Evolutionary conservation across 495 filamentous ascomycete genomes (phyloP).

Genomic region (Penicillium tannophilum): DNA sequence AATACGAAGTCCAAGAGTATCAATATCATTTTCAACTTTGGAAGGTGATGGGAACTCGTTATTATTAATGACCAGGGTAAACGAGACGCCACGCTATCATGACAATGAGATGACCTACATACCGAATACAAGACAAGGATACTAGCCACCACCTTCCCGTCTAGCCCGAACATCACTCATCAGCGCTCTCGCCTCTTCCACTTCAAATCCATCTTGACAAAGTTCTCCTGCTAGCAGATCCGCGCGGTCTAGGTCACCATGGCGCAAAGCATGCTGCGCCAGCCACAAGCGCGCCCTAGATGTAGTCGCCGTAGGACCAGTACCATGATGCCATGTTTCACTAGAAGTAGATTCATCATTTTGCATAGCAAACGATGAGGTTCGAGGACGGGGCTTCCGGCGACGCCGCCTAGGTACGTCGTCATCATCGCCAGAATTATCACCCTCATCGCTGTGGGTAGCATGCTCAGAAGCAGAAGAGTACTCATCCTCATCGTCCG

Average conservation of each 20-base stretch:
- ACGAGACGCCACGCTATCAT: slow-evolving; percentile 25
- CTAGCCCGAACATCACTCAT: slow-evolving; percentile 85
- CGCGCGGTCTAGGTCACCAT: slow-evolving; percentile 71
- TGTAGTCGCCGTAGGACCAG: slow-evolving; percentile 83
- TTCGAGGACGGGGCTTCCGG: slow-evolving; percentile 25
- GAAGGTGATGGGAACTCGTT: background rate
- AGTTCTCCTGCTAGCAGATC: slow-evolving; percentile 85
- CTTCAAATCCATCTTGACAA: slow-evolving; percentile 94
- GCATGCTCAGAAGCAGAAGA: slow-evolving; percentile 26
- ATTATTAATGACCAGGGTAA: slow-evolving; percentile 4
- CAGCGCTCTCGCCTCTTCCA: slow-evolving; percentile 96
- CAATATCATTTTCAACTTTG: background rate
- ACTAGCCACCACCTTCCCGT: slow-evolving; percentile 55
- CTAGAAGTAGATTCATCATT: slow-evolving; percentile 52
- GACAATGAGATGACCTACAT: slow-evolving; percentile 12
- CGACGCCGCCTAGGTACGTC: slow-evolving; percentile 20
- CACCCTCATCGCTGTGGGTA: slow-evolving; percentile 35
- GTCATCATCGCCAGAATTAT: slow-evolving; percentile 48
- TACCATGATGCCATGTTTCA: slow-evolving; percentile 52
- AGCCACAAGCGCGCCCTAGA: slow-evolving; percentile 95
- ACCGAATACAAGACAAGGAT: background rate
- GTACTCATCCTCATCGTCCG: slow-evolving; percentile 36
- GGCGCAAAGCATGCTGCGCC: slow-evolving; percentile 74
- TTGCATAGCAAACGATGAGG: slow-evolving; percentile 44
- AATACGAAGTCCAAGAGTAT: too few relatives aligned